Evolutionary conservation across 257 asterid species (phyloP).

Genomic region (Avicennia marina): DNA sequence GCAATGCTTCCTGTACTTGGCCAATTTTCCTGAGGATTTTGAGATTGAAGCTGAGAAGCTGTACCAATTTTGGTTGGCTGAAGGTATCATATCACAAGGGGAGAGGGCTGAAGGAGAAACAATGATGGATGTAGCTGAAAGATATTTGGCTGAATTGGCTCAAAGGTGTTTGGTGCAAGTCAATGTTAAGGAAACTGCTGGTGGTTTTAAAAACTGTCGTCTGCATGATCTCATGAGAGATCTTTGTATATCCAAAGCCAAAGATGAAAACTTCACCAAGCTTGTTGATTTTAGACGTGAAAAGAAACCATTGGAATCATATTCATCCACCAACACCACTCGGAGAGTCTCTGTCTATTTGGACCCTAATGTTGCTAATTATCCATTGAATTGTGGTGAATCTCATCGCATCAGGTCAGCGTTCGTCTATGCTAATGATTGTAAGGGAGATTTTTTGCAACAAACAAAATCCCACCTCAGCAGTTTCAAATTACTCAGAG

Average conservation of each 20-base stretch:
- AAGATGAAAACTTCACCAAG: slow-evolving; percentile 29
- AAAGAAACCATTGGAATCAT: slow-evolving; percentile 1
- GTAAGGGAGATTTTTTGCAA: slow-evolving; percentile 16
- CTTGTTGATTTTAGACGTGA: slow-evolving; percentile 21
- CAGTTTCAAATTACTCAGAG: slow-evolving; percentile 19
- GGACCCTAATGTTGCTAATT: not conserved
- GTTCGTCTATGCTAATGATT: slow-evolving; percentile 31
- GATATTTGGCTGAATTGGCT: slow-evolving; percentile 34
- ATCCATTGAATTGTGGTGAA: not conserved
- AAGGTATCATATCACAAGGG: slow-evolving; percentile 26
- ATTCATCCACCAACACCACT: not conserved
- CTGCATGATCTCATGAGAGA: slow-evolving; percentile 46
- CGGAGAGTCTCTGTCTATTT: slow-evolving; percentile 30
- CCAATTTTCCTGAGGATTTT: slow-evolving; percentile 38
- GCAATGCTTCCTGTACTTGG: slow-evolving; percentile 33
- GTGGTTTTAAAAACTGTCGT: slow-evolving; percentile 30
- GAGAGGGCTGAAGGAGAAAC: slow-evolving; percentile 33
- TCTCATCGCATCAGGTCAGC: slow-evolving; percentile 28
- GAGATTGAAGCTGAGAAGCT: slow-evolving; percentile 39
- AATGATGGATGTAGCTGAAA: slow-evolving; percentile 36
- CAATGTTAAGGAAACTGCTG: slow-evolving; percentile 32
- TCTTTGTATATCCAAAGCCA: slow-evolving; percentile 30
- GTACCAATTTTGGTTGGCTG: slow-evolving; percentile 37
- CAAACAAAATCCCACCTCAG: slow-evolving; percentile 3
- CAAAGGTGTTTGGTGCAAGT: slow-evolving; percentile 40